Evolutionary conservation across 495 filamentous ascomycete genomes (phyloP).

Genomic region (Tuber umbilicatum): DNA sequence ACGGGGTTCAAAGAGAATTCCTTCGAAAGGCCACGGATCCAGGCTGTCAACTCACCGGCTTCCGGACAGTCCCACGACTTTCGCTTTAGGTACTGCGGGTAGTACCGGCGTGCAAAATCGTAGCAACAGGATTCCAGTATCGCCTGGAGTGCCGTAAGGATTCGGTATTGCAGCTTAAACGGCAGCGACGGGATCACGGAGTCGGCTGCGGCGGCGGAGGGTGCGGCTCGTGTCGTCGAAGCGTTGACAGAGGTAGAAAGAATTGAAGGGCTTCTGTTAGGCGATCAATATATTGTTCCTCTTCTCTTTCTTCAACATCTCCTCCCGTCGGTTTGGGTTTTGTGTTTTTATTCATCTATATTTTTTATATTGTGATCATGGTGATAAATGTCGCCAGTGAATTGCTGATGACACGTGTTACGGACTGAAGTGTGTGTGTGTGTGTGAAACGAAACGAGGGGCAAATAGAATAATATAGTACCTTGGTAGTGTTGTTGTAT

Average conservation of each 20-base stretch:
- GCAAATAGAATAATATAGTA: background rate
- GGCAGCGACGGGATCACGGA: conserved; percentile 25
- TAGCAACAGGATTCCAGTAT: conserved; percentile 27
- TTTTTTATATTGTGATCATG: background rate
- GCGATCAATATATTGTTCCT: background rate
- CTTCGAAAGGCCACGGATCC: conserved; percentile 23
- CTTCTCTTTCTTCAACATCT: background rate
- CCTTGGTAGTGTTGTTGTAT: background rate
- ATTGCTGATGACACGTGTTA: background rate
- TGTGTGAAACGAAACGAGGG: background rate
- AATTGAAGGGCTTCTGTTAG: background rate
- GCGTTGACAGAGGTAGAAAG: background rate
- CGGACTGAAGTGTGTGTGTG: background rate
- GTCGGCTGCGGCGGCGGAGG: conserved; percentile 8
- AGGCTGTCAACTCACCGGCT: conserved; percentile 31
- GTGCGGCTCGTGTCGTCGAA: background rate
- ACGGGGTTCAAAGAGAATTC: conserved; percentile 25
- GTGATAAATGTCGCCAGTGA: background rate
- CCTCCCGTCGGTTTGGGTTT: background rate
- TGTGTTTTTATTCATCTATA: background rate
- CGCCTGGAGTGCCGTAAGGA: conserved; percentile 25
- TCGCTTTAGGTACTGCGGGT: conserved; percentile 22
- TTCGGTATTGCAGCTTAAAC: conserved; percentile 28
- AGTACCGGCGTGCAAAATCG: conserved; percentile 24
- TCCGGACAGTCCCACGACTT: conserved; percentile 33